These are phyloP conservation scores for Dioszegia aurantiaca DNA, from an alignment of 768 basidiomycete species.

Conservation along the genomic window DNA sequence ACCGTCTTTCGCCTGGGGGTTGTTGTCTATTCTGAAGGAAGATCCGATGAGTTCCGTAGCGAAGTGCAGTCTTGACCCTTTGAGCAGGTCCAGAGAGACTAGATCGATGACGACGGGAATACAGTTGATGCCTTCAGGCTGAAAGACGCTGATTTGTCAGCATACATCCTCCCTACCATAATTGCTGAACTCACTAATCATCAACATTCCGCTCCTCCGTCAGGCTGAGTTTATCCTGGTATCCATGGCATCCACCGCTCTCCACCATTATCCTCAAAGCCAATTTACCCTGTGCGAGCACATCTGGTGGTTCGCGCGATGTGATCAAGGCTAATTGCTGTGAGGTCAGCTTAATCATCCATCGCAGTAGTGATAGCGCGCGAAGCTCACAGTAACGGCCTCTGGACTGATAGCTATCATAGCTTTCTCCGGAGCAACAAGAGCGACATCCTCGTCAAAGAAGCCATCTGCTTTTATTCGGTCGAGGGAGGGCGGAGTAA, in stretches of 20 bases:
- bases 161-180: neutral
- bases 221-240: constrained; percentile 89
- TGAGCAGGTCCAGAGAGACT: constrained; percentile 75
- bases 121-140: constrained; percentile 39
- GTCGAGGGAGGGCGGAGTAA: constrained; percentile 40
- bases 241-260: constrained; percentile 94
- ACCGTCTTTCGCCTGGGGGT: constrained; percentile 81
- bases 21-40: constrained; percentile 75
- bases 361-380: neutral
- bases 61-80: constrained; percentile 80
- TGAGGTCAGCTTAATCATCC: neutral
- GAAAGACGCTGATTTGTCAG: constrained; percentile 47
- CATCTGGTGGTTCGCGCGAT: constrained; percentile 60
- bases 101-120: constrained; percentile 71
- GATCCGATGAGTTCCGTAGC: constrained; percentile 93
- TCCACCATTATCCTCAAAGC: constrained; percentile 81
- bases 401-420: constrained; percentile 39
- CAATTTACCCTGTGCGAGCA: constrained; percentile 54
- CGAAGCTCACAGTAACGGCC: constrained; percentile 39
- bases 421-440: constrained; percentile 39
- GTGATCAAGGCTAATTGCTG: constrained; percentile 78
- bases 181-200: constrained; percentile 69
- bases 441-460: constrained; percentile 42
- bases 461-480: constrained; percentile 46
- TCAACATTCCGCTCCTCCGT: constrained; percentile 63